Conservation (phyloP, 2,329 filamentous ascomycete species). For the Grosmannia penicillata region DNA sequence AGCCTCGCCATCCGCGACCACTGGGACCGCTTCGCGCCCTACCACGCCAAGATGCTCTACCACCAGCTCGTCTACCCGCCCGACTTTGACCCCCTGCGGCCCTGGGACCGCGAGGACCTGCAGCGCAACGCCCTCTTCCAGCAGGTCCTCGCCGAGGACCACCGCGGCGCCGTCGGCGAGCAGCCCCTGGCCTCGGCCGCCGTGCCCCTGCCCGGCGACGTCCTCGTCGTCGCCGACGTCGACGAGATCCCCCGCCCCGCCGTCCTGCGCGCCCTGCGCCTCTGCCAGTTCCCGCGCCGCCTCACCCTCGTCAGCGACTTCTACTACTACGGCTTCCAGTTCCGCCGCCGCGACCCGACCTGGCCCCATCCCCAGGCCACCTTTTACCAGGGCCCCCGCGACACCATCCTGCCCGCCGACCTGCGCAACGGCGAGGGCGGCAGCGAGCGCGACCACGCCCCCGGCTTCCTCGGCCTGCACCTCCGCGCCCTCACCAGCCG, state of each 20-base stretch:
- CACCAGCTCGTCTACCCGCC: conserved; percentile 33
- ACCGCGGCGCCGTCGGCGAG: background rate
- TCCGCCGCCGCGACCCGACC: conserved; percentile 26
- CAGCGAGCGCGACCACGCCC: background rate
- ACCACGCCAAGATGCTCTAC: conserved; percentile 45
- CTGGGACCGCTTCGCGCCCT: conserved; percentile 34
- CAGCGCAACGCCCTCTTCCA: conserved; percentile 40
- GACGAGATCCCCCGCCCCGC: conserved; percentile 43
- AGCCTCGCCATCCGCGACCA: conserved; percentile 36
- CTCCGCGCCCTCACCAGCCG: background rate
- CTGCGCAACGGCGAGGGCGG: conserved; percentile 33
- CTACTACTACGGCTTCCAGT: conserved; percentile 45
- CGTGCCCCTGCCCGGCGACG: conserved; percentile 29
- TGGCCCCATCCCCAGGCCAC: conserved; percentile 49
- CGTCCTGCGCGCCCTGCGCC: conserved; percentile 30
- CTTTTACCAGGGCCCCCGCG: conserved; percentile 27
- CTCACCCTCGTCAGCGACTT: conserved; percentile 35
- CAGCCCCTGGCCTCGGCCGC: conserved; percentile 24
- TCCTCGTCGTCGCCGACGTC: conserved; percentile 43
- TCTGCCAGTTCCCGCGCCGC: conserved; percentile 36
- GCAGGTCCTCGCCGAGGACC: conserved; percentile 29
- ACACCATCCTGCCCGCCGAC: conserved; percentile 37
- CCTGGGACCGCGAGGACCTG: conserved; percentile 34
- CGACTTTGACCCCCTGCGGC: conserved; percentile 22
- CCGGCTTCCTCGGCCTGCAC: background rate